Base-by-base conservation (phyloP, 106 monocot species). In the Phalaenopsis aphrodite region DNA sequence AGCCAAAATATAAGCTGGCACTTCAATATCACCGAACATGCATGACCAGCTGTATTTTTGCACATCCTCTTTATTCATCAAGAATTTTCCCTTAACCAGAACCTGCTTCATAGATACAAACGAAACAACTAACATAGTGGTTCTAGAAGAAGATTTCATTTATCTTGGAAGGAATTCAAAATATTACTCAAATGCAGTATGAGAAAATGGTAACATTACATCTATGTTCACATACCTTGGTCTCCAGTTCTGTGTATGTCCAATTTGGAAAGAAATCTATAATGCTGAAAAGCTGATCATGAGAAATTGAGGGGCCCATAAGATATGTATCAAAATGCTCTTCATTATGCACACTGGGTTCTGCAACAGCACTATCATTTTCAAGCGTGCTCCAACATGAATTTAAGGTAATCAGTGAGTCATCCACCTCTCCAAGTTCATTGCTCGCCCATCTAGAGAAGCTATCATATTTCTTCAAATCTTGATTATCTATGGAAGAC, bases 21-120 rank as follows among this genome's bases (percentile, higher is more conserved):
- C 97, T 90, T 98, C 94, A 77, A 86, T 79, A 84, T 94, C 90
- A n/a, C 97, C 97, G 88, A 98, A 98, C 97, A 98, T 98, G 55
- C 97, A 98, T 48, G 97, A 98, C 97, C 94, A 94, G 16, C 83
- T 83, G 56, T 80, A 90, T 19, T 88, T 92, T 23, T 87, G 81
- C 17, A 84, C 73, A 42, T 92, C 86, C 79, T 85, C 79, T 79
- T 86, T 86, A 49, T 82, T 83, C 79, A 76, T 89, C 85, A 94
- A 84, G 82, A 97, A 97, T 46, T 80, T 89, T 55, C 97, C 94
- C 57, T 79, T 90, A 41, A 97, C 81, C 77, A 85, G 17, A 79
- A 89, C 86, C 89, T 89, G 82, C 9, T 64, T 14, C 38, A 66
- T 5, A n/a, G n/a, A 55, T 2, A 12, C 52, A 52, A 52, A 42